Evolutionary conservation across 176 grass and related monocot species (phyloP).

Genomic region (Oryza rufipogon): DNA sequence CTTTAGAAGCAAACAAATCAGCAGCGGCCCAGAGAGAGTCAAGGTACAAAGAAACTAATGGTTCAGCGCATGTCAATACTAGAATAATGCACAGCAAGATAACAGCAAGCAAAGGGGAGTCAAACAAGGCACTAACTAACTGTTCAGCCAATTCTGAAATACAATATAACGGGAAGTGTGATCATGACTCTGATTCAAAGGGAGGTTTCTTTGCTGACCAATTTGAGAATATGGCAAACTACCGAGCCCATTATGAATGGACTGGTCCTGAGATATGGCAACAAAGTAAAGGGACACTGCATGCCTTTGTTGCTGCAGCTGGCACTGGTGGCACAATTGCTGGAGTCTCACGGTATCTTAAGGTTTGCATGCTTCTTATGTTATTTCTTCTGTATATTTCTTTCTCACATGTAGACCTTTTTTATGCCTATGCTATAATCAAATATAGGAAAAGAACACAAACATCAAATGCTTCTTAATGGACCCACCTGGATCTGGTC

Average conservation of each 20-base stretch:
- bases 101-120: slow-evolving; percentile 30
- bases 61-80: slow-evolving; percentile 27
- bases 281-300: slow-evolving; percentile 65
- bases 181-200: slow-evolving; percentile 49
- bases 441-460: slow-evolving; percentile 74
- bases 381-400: slow-evolving; percentile 38
- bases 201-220: slow-evolving; percentile 96
- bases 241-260: slow-evolving; percentile 85
- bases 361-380: slow-evolving; percentile 57
- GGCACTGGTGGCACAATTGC: slow-evolving; percentile 94
- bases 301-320: slow-evolving; percentile 89
- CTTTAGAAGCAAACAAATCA: slow-evolving; percentile 65
- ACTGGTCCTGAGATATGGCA: slow-evolving; percentile 98
- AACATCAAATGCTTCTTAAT: slow-evolving; percentile 88
- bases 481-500: slow-evolving; percentile 87
- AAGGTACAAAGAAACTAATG: slow-evolving; percentile 23
- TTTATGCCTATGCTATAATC: slow-evolving; percentile 16
- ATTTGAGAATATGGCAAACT: slow-evolving; percentile 97
- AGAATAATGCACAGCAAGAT: slow-evolving; percentile 24
- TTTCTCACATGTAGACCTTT: slow-evolving; percentile 23
- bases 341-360: slow-evolving; percentile 86
- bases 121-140: slow-evolving; percentile 32
- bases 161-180: not conserved
- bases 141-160: slow-evolving; percentile 39
- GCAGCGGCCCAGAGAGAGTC: slow-evolving; percentile 36